Percentiles rank a stretch among this genome's conserved stretches.
Conservation (phyloP, 305 asterid species). For the Caryopteris hybrid region DNA sequence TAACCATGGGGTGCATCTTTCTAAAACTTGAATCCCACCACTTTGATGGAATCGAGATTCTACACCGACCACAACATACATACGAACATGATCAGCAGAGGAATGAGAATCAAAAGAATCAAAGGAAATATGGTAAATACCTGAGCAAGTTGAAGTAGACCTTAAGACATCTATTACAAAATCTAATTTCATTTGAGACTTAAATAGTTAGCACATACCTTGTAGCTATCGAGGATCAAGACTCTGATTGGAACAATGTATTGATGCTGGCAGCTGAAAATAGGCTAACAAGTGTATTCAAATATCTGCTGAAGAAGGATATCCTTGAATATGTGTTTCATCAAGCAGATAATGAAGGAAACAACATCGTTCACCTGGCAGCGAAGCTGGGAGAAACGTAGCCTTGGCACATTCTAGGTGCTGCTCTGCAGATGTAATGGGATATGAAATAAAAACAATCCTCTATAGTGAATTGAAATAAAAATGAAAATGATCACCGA, state of each 20-base stretch:
- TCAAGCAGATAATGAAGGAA: slow-evolving; percentile 32
- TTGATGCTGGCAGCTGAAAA: slow-evolving; percentile 42
- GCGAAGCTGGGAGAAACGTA: slow-evolving; percentile 20
- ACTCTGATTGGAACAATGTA: slow-evolving; percentile 34
- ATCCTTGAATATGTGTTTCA: slow-evolving; percentile 27
- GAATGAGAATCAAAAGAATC: background rate
- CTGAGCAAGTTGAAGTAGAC: too few species aligned
- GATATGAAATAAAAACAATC: slow-evolving; percentile 32
- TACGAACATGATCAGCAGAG: background rate
- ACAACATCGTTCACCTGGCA: slow-evolving; percentile 36
- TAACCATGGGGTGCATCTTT: slow-evolving; percentile 21
- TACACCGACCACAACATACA: background rate
- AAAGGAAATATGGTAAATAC: slow-evolving; percentile 14
- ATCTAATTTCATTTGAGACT: background rate
- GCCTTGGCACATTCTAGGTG: slow-evolving; percentile 51
- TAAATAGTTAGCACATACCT: slow-evolving; percentile 32
- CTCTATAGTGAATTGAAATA: too few species aligned
- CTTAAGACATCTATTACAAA: background rate
- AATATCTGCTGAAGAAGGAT: slow-evolving; percentile 19
- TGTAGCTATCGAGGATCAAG: slow-evolving; percentile 40
- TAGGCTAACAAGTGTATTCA: slow-evolving; percentile 29
- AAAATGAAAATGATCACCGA: too few species aligned
- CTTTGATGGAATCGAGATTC: background rate
- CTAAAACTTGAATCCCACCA: background rate
- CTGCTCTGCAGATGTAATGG: slow-evolving; percentile 34